Conservation (phyloP, 257 asterid genomes). For the Solanum microdontum region DNA sequence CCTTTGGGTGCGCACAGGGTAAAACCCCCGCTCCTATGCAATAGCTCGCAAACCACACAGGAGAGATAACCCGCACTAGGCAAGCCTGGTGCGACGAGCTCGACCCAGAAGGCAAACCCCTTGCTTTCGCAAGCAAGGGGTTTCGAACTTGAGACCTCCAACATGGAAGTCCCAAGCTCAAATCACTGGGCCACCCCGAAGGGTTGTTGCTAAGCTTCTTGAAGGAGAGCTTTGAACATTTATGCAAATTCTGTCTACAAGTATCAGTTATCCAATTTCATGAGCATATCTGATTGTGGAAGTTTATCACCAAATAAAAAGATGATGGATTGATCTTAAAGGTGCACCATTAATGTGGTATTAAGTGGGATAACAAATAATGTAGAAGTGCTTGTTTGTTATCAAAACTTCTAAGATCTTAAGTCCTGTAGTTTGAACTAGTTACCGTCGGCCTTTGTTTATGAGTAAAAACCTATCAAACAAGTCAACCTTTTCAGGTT, state of each 20-base stretch:
- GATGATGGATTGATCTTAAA: neutral
- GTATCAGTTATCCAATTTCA: neutral
- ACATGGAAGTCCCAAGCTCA: too few relatives aligned
- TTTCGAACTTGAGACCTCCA: too few relatives aligned
- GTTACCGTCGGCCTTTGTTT: neutral
- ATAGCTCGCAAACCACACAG: too few relatives aligned
- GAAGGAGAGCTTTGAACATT: neutral
- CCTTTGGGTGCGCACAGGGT: too few relatives aligned
- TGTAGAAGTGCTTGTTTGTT: neutral
- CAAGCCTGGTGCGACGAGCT: too few relatives aligned
- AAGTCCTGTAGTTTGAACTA: neutral
- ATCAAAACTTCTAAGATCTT: neutral
- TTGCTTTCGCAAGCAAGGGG: too few relatives aligned
- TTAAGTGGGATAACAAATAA: neutral
- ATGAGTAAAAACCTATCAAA: neutral
- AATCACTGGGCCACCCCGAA: too few relatives aligned
- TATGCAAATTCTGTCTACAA: neutral
- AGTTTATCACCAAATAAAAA: neutral
- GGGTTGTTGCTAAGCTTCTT: neutral
- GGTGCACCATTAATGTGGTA: neutral
- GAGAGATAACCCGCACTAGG: too few relatives aligned
- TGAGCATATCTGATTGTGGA: neutral
- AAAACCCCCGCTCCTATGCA: too few relatives aligned
- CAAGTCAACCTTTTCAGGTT: neutral
- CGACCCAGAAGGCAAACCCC: too few relatives aligned